Base-by-base conservation (phyloP, 2,329 filamentous ascomycete genomes). In the Lasiodiplodia theobromae region DNA sequence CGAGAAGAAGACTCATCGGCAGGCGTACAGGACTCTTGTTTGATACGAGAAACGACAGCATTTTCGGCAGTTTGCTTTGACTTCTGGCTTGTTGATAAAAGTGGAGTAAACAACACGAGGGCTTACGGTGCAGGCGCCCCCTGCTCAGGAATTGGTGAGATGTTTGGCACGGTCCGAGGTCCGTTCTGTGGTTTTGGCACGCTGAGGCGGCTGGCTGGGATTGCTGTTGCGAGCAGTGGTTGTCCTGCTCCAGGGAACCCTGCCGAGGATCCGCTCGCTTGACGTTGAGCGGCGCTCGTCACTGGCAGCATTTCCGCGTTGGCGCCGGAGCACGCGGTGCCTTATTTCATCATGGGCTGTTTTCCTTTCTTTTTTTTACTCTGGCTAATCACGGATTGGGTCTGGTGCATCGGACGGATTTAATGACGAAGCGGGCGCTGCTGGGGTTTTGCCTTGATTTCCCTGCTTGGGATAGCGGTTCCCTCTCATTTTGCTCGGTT, bases 261-360 rank as follows among this genome's bases (percentile, higher is more conserved):
- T 64, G 60, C 21, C 10, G 28, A 64, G 18, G 60, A 64, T 64
- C 60, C 51, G 47, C 60, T 64, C 58, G 58, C 58, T 63, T 63
- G 58, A 63, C 58, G 58, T 58, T 58, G 56, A 37, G 37, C 44
- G 18, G 56, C 56, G 56, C 21, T 40, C 56, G 44, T 58, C 56
- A 58, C 34, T 56, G 7, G 44, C 56, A 60, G 56, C 37, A 60
- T 60, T 40, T 40, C 57, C 57, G 23, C 31, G 57, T 49, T 49
- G 40, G 57, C 7, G 38, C 28, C 23, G 14, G 60, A 4, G 31
- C 60, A 64, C 44, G 60, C 63, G 49, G 52, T 44, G 63, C 49
- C 38, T 54, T 66, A 51, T 23, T 54, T 28, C 52, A 34, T 34
- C 18, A 54, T 21, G 21, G 18, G 14, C 21, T 23, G 18, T 66